Evolutionary conservation across 371 early-diverging fungal genomes (phyloP), one percentile per base, ranked within the genome.

Genomic region (Blyttiomyces sp.): DNA sequence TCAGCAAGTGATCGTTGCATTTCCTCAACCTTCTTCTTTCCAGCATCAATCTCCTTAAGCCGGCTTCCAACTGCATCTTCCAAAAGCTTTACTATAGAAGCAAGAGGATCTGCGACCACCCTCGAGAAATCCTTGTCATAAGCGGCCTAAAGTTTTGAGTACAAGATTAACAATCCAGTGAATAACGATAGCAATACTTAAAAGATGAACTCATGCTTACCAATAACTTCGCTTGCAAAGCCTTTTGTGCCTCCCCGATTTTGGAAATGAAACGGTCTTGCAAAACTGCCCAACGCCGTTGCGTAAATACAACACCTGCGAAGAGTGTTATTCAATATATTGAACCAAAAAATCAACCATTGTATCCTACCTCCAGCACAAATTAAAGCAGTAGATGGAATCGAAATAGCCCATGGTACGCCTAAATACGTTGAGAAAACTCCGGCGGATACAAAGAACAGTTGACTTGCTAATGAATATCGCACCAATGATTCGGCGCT

Each of bases 341-440:
- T 35, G 6, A 48, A 28, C 7, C 23, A 23, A 28, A 36, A 19
- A 35, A 30, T 3, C 31, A 2, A 9, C 30, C 13, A 34, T 2
- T 4, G 21, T 5, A 7, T 43, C 54, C 23, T 39, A 61, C 69
- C 70, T 2, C 43, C 45, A 7, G 53, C 69, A 26, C 46, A 49
- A n/a, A 57, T 54, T 21, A 64, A 26, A 9, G 56, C 7, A n/a
- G 64, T 63, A 21, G 68, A 64, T 2, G 71, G 71, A 42, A 71
- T 59, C 1, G 68, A 71, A 30, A 71, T 62, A 21, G 68, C 67
- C 63, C 66, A 73, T 7, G 75, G 75, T 17, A 69, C 70, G 7
- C 75, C 75, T 0, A 74, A 45, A 49, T 74, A 71, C 5, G 68
- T 68, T 5, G 49, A 44, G 31, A 71, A 58, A 17, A 71, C 53